phyloP scores from a whole-genome alignment of 176 grass and related monocot species.

The Rhynchospora breviuscula region DNA sequence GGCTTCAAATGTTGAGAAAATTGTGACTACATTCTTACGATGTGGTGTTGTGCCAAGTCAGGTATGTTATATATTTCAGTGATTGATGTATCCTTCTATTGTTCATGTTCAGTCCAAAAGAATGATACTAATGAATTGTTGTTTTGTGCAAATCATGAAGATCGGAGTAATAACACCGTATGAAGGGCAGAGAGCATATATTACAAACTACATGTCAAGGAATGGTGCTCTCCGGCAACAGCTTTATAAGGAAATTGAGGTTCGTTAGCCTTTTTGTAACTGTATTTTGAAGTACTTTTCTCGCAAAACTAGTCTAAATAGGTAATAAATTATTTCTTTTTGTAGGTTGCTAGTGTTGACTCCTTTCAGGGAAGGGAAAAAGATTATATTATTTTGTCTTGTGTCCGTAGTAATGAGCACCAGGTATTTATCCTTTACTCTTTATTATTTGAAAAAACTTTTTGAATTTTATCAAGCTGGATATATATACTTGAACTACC shows the following conservation, averaged over 20 bases:
- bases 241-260: slow-evolving; percentile 99
- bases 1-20: slow-evolving; percentile 99
- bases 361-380: slow-evolving; percentile 99
- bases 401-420: slow-evolving; percentile 98
- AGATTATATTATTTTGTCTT: slow-evolving; percentile 99
- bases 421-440: slow-evolving; percentile 45
- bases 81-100: slow-evolving; percentile 1
- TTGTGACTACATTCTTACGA: slow-evolving; percentile 95
- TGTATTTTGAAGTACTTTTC: slow-evolving; percentile 5
- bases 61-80: slow-evolving; percentile 34
- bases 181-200: slow-evolving; percentile 98
- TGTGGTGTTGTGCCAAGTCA: slow-evolving; percentile 98
- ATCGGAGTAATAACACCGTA: slow-evolving; percentile 99
- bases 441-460: not conserved
- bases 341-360: slow-evolving; percentile 98
- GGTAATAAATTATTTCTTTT: slow-evolving; percentile 7
- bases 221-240: slow-evolving; percentile 96
- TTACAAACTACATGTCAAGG: slow-evolving; percentile 98
- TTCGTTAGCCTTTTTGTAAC: slow-evolving; percentile 8
- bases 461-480: not conserved
- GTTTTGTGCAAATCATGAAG: slow-evolving; percentile 39
- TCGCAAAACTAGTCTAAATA: not conserved
- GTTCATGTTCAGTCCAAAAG: not conserved
- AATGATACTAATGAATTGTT: slow-evolving; percentile 18
- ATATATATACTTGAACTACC: not conserved